Evolutionary conservation across 1,139 yeast species (phyloP), one percentile per base, ranked within the genome.

Genomic region (Sugiyamaella grinbergsii): DNA sequence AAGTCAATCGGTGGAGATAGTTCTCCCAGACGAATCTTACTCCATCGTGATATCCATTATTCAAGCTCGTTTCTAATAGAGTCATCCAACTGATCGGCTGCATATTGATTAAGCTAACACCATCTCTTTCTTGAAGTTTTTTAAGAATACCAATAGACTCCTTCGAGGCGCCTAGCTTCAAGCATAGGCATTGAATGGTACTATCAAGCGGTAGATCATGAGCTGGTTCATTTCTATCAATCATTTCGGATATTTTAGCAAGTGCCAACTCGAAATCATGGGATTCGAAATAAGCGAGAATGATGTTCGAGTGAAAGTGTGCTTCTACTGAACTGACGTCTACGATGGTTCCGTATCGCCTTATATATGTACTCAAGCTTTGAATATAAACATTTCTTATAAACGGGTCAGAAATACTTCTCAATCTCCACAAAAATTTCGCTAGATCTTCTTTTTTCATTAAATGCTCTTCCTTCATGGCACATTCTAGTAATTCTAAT

Each of bases 351-450:
- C n/a, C 28, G 15, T 20, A 31, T 15, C 34, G 18, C 3, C 10
- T 16, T 6, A 31, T 41, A 31, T 31, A 31, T 4, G 16, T 20
- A 5, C 5, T n/a, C 29, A 41, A 23, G 4, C 8, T 10, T 11
- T 28, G 29, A 22, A 11, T 26, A 34, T 49, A 50, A 2, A 37
- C 51, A 2, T 28, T n/a, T 38, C 56, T 23, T 7, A 45, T 38
- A 29, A 47, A 55, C 5, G 56, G 50, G 33, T 55, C 53, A 4
- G 41, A 16, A 2, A 45, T 34, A 22, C 36, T 40, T 38, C 53
- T 38, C 13, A 50, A 23, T 24, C 38, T 22, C 53, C 57, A 28
- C 26, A 42, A 26, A 32, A 46, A 36, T 22, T 42, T 23, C 51
- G 49, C 44, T 49, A 26, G 23, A 48, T 43, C 42, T n/a, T 22